Evolutionary conservation across 2,329 filamentous ascomycete species (phyloP), one percentile per base, ranked within the genome.

Genomic region (Alternaria dauci): DNA sequence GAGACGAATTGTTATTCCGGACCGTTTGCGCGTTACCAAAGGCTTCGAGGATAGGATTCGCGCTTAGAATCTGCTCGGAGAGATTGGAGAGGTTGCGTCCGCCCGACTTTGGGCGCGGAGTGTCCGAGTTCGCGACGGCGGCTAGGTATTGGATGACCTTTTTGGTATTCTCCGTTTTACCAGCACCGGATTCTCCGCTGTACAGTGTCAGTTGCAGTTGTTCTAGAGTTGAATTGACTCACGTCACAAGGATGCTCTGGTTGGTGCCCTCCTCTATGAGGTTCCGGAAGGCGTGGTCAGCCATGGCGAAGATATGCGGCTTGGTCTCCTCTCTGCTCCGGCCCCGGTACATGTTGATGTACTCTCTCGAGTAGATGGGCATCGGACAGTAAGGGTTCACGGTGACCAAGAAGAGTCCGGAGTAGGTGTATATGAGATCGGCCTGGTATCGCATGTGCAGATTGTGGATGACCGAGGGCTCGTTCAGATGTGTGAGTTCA

Each of bases 121-220:
- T 89, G 61, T 98, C 94, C 0, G 92, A 88, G 42, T 92, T 91
- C 9, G 95, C 95, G 46, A 99, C 95, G 1, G 95, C 93, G 14
- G 95, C 95, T 43, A 99, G 88, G 75, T 99, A 99, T 73, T 99
- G 96, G 56, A 99, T 99, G 69, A 99, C 95, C 78, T 99, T 99
- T 77, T 99, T 99, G 16, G 95, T 99, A 76, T 99, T 99, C 78
- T 99, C 95, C 0, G 95, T 99, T 82, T 99, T 99, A 70, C 95
- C 95, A 34, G 95, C 95, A 75, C 95, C 95, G 18, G 95, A 99
- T 81, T 99, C 95, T 80, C 95, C 95, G 3, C 84, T 86, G 55
- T 42, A 25, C 2, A 5, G 8, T 36, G 58, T 78, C 56, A 78
- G 74, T 41, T 34, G 5, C 14, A 3, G 8, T 18, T 30, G 23